Conservation (phyloP, 345 rosid genomes). For the Hibiscus trionum region DNA sequence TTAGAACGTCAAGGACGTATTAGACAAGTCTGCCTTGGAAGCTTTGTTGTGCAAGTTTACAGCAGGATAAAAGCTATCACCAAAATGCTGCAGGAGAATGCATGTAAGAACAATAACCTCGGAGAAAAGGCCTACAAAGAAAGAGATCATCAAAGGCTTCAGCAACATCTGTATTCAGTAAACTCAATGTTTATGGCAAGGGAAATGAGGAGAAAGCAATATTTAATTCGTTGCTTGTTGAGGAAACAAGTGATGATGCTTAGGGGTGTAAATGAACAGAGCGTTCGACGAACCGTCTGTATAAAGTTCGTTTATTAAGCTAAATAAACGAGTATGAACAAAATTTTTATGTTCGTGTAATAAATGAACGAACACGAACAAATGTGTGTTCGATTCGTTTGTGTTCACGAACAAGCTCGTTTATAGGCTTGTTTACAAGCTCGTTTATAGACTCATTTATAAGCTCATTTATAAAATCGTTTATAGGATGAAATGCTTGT, state of each 20-base stretch:
- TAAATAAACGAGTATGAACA: no score
- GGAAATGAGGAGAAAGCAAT: conserved; percentile 11
- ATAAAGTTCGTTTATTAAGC: no score
- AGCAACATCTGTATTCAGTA: neutral
- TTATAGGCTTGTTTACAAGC: no score
- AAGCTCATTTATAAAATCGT: no score
- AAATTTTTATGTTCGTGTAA: no score
- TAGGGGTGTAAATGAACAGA: no score
- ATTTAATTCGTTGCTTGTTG: conserved; percentile 1
- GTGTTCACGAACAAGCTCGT: no score
- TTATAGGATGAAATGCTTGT: no score
- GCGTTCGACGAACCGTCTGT: no score
- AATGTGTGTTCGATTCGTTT: no score
- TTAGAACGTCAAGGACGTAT: conserved; percentile 13
- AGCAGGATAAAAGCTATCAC: conserved; percentile 1
- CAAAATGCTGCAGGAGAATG: neutral
- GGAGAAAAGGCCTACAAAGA: neutral
- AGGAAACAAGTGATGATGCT: neutral
- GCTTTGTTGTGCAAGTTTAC: neutral
- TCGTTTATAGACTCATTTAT: no score
- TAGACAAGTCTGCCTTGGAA: conserved; percentile 12
- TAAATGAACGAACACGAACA: no score
- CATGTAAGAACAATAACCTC: neutral
- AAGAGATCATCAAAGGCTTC: neutral
- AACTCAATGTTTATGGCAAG: conserved; percentile 19